phyloP scores from a whole-genome alignment of 306 rosid genomes.

The Lathyrus oleraceus region DNA sequence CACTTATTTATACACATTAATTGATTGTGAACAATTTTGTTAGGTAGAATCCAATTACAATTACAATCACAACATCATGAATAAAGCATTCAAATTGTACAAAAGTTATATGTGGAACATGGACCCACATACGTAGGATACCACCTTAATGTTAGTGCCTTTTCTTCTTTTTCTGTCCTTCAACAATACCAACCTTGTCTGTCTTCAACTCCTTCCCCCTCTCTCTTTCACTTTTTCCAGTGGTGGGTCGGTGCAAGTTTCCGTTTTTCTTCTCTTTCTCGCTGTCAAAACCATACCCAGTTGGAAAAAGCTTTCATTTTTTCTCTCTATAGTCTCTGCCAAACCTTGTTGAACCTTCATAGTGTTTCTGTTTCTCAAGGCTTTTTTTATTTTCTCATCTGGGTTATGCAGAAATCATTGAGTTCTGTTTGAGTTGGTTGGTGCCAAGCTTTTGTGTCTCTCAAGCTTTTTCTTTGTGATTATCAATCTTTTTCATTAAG shows the following conservation, averaged over 20 bases:
- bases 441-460: slow-evolving; percentile 37
- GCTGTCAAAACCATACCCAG: slow-evolving; percentile 65
- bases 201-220: slow-evolving; percentile 5
- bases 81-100: neutral
- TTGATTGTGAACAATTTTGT: too few species aligned
- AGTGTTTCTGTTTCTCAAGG: slow-evolving; percentile 8
- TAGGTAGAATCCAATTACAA: too few species aligned
- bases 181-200: slow-evolving; percentile 40
- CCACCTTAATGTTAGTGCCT: neutral
- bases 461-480: slow-evolving; percentile 44
- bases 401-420: slow-evolving; percentile 34
- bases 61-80: too few species aligned
- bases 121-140: slow-evolving; percentile 6
- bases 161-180: slow-evolving; percentile 46
- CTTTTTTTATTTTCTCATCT: slow-evolving; percentile 6
- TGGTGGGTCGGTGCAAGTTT: slow-evolving; percentile 73
- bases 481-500: slow-evolving; percentile 42
- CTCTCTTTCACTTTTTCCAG: slow-evolving; percentile 47
- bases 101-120: neutral
- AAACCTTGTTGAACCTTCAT: slow-evolving; percentile 4
- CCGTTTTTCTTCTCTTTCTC: slow-evolving; percentile 54
- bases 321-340: slow-evolving; percentile 20
- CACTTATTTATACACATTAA: too few species aligned
- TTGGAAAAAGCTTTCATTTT: slow-evolving; percentile 31
- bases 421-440: slow-evolving; percentile 32